Evolutionary conservation across 768 basidiomycete species (phyloP), one percentile per base, ranked within the genome.

Genomic region (Scleroderma citrinum): DNA sequence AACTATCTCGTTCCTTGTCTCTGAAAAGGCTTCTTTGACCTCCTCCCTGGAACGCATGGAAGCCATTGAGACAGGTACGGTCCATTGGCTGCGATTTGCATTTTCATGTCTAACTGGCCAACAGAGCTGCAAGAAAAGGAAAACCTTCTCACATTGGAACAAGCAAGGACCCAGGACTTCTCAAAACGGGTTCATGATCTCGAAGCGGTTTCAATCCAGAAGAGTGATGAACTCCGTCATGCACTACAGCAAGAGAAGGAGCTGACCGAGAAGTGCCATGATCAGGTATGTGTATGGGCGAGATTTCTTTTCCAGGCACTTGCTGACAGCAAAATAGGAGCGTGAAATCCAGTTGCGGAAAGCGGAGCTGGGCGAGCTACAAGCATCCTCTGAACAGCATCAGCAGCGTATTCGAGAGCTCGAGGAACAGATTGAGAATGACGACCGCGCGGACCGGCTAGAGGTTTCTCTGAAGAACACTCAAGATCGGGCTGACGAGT

Each of bases 351-450:
- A 88, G 52, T 69, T 81, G 35, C 70, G 76, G n/a, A 79, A 75
- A 51, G 76, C 74, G 0, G 72, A 77, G 3, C 61, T 78, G 7
- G 68, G 71, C 38, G 81, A 83, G 32, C 64, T 78, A 29, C 78
- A 74, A 43, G 68, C 73, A 34, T 74, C 81, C 51, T 73, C 77
- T 5, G 76, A 78, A 43, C 75, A 76, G 41, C 73, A 75, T 52
- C 74, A 76, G 51, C 75, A 80, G 39, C 73, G 77, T 47, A 73
- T 83, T 21, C 81, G 80, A 23, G 87, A 91, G 55, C 66, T 92
- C 29, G 81, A 87, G 58, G 89, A 91, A 52, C 85, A 88, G 55
- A 83, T 92, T 19, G 81, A 91, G 63, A 83, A 78, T 51, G 89
- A 92, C 60, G 87, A 92, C 64, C 82, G 86, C 36, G 81, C 82